Base-by-base conservation (phyloP, 2,329 filamentous ascomycete species). In the Venturia asperata region DNA sequence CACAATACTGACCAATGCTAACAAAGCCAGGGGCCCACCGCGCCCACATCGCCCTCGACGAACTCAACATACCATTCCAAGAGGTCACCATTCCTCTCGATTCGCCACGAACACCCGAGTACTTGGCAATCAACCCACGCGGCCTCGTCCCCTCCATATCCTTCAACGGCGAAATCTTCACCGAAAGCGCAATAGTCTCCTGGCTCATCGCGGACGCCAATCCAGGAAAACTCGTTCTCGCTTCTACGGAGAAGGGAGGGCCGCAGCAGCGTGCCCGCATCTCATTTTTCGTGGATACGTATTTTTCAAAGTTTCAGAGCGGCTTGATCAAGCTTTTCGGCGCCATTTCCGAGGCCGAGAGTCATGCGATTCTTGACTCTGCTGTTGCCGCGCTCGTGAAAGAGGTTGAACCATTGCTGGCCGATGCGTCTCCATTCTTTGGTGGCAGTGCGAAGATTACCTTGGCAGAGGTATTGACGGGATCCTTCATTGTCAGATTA, bases 231-330 rank as follows among this genome's bases (percentile, higher is more conserved):
- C 34, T 63, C 5, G 61, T 49, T 9, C 61, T 49, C 19, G 41
- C 61, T 11, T 63, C 61, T 9, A 63, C 27, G 15, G 61, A 37
- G 15, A 30, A 15, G 24, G 61, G 61, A 24, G 61, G 61, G 15
- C 39, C 61, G 15, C n/a, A 49, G 17, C 39, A 63, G 27, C 42
- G 61, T 15, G 43, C 61, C 5, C 41, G 61, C 2, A 63, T 63
- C 34, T n/a, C 61, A 5, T 49, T 63, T 27, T 49, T 63, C 42
- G 61, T 49, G 2, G 61, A 63, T 15, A 47, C 61, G 4, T 63
- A 49, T 52, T 63, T 63, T 17, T 45, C 61, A 1, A 63, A 63
- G 41, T 63, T 63, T 43, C 61, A 63, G 43, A 21, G n/a, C n/a
- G 39, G 27, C 4, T 30, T 63, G 30, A 15, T 30, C 1, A 49